Conservation (phyloP, 257 asterid genomes). For the Solanum lycopersicoides region DNA sequence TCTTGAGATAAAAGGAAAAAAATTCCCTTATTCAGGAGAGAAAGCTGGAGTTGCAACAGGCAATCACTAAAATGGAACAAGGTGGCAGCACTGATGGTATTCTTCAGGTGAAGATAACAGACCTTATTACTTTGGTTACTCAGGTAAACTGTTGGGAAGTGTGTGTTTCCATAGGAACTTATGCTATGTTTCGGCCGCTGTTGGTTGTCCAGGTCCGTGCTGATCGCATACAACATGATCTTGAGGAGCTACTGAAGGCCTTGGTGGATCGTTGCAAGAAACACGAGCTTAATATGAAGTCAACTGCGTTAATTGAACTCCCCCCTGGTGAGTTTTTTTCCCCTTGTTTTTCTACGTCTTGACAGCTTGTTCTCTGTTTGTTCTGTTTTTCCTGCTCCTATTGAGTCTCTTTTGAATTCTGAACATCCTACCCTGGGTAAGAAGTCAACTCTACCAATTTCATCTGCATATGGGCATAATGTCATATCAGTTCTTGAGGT, state of each 20-base stretch:
- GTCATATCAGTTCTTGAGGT: not conserved
- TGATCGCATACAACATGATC: conserved; percentile 95
- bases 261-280: conserved; percentile 80
- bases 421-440: not conserved
- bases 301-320: conserved; percentile 75
- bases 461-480: not conserved
- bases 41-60: conserved; percentile 87
- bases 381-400: not conserved
- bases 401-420: not conserved
- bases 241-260: conserved; percentile 90
- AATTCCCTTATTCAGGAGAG: conserved; percentile 50
- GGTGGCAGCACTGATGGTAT: conserved; percentile 99
- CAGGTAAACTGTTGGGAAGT: not conserved
- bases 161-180: not conserved
- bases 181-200: conserved; percentile 2
- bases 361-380: not conserved
- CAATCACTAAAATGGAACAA: conserved; percentile 88
- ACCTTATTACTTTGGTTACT: not conserved
- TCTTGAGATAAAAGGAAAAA: not conserved
- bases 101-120: conserved; percentile 66
- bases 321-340: conserved; percentile 55
- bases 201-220: conserved; percentile 76
- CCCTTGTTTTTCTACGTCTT: conserved; percentile 6
- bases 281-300: conserved; percentile 53
- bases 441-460: not conserved